Percentiles rank a stretch among this genome's conserved stretches.
phyloP scores from a whole-genome alignment of 345 rosid genomes.

The Erucastrum elatum region DNA sequence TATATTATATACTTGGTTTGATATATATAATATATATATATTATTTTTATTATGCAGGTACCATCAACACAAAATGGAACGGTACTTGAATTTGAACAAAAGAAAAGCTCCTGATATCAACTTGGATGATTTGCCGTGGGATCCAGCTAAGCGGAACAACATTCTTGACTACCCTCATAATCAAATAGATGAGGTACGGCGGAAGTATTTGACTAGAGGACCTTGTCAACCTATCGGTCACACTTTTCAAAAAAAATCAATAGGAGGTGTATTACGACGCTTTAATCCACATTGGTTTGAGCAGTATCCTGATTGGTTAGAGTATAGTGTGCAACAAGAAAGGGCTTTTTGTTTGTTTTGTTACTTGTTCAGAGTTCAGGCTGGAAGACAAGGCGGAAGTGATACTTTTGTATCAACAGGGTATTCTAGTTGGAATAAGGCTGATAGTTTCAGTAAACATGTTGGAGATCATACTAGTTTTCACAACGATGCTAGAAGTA shows the following conservation, averaged over 20 bases:
- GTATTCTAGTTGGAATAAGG: background rate
- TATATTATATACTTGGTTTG: background rate
- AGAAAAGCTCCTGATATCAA: background rate
- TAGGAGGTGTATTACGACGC: background rate
- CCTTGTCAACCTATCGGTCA: background rate
- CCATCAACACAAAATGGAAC: background rate
- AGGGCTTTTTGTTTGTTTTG: background rate
- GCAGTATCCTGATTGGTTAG: background rate
- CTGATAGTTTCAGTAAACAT: background rate
- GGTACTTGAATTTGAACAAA: background rate
- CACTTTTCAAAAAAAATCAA: background rate
- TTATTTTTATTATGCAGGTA: background rate
- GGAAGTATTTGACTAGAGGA: background rate
- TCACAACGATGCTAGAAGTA: background rate
- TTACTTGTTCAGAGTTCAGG: background rate
- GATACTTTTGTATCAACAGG: background rate
- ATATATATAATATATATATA: no score
- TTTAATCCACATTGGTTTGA: background rate
- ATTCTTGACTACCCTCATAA: background rate
- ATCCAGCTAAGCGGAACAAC: background rate
- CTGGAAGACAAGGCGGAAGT: background rate
- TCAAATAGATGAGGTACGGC: background rate
- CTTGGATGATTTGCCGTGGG: background rate
- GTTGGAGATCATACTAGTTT: background rate
- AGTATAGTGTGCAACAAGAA: background rate